These are phyloP conservation scores for Allantophomopsis cytisporea DNA, from an alignment of 2,329 filamentous ascomycete species.

Conservation along the genomic window DNA sequence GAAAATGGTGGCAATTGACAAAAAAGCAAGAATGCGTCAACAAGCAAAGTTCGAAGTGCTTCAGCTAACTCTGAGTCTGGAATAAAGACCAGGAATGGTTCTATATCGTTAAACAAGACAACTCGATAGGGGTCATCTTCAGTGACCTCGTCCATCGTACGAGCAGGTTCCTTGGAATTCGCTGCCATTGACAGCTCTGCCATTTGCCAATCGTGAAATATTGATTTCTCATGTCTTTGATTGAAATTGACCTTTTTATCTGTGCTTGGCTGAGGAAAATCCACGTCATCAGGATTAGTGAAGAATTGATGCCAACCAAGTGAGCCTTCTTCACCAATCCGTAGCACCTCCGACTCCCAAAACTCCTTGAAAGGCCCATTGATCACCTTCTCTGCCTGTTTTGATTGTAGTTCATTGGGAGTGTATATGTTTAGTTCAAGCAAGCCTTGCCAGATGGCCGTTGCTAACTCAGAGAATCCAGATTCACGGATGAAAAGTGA, in stretches of 20 bases:
- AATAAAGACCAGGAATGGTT: constrained; percentile 42
- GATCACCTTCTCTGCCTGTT: too few relatives aligned
- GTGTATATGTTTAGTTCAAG: constrained; percentile 59
- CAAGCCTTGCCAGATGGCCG: constrained; percentile 71
- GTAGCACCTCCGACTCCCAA: constrained; percentile 74
- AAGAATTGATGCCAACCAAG: constrained; percentile 54
- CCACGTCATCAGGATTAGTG: constrained; percentile 12
- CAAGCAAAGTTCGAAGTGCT: constrained; percentile 28
- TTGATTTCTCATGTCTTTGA: neutral
- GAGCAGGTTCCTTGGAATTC: constrained; percentile 48
- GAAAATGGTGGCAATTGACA: constrained; percentile 43
- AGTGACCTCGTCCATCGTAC: constrained; percentile 58
- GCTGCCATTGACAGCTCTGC: constrained; percentile 37
- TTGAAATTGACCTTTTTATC: constrained; percentile 5
- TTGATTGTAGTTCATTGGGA: constrained; percentile 21
- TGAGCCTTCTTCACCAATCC: constrained; percentile 62
- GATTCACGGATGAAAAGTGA: constrained; percentile 63
- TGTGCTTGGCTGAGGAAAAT: constrained; percentile 6
- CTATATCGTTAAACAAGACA: constrained; percentile 66
- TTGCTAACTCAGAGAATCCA: constrained; percentile 65
- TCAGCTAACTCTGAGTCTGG: constrained; percentile 16
- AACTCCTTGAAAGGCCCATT: constrained; percentile 50
- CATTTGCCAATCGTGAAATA: constrained; percentile 28
- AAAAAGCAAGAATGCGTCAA: constrained; percentile 62
- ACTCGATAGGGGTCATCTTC: constrained; percentile 77